Evolutionary conservation across 306 rosid genomes (phyloP), one percentile per base, ranked within the genome.

Genomic region (Hylodesmum podocarpum): DNA sequence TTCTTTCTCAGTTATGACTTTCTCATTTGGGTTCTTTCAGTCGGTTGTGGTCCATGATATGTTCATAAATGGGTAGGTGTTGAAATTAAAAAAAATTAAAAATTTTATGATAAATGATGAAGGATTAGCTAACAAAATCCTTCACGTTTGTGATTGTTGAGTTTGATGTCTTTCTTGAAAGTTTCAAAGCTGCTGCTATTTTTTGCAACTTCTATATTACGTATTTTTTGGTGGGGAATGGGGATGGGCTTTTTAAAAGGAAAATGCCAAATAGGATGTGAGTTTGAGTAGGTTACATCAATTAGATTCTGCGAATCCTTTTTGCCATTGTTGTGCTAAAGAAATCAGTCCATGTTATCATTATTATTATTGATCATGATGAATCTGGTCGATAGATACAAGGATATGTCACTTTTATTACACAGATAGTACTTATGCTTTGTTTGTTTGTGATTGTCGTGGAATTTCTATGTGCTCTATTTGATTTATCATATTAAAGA

Each of bases 391-490:
- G 1, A 49, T 21, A 27, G 25, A 55, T 72, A 37, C 43, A 67
- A 11, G n/a, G 65, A 14, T 12, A 6, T 58, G 11, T 71, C 28
- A 25, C 72, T 71, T 18, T 11, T 37, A 13, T 36, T 66, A 57
- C 62, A 28, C 59, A 66, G 22, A 9, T 19, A 12, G 66, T 36
- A 57, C 79, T 54, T 18, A 5, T 59, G 66, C 39, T 77, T 39
- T 73, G 73, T 58, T 47, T 39, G 15, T 78, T 78, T 67, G 7
- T 73, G 37, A 54, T 39, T 24, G 44, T 66, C 19, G 37, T 54
- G 74, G 80, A 63, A 46, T 39, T 76, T 31, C 54, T 18, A 5
- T 8, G n/a, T 28, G 7, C 43, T 2, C 5, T 2, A 41, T 76
- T 29, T 50, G 36, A 39, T 61, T 31, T 39, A 64, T 59, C 55